Evolutionary conservation across 2,329 filamentous ascomycete genomes (phyloP), one percentile per base, ranked within the genome.

Genomic region (Coniochaeta sp.): DNA sequence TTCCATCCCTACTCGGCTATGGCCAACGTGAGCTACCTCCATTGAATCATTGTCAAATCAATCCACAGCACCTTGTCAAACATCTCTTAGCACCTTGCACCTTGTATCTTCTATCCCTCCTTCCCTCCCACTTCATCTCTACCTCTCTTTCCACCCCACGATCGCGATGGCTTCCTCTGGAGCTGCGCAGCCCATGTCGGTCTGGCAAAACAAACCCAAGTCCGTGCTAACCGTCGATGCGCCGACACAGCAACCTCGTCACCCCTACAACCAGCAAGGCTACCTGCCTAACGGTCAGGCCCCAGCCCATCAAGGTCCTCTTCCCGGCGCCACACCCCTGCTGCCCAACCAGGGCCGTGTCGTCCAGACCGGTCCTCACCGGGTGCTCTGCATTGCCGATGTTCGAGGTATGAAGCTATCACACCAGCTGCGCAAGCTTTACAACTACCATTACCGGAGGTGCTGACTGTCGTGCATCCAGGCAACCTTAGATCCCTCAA

Each of bases 401-500:
- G 84, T 87, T 64, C 78, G 84, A 81, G 84, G 84, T 87, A 71
- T 60, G 72, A 9, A 20, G 22, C 31, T 20, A 59, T 49, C 47
- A n/a, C 40, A 24, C 24, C 48, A 16, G 20, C 38, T 13, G 20
- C 20, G 12, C 7, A 13, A 24, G 26, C 38, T 4, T 24, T n/a
- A 26, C 18, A 6, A 42, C n/a, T n/a, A n/a, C 26, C 14, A 31
- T 3, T 4, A 18, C 12, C 16, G n/a, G 16, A 28, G 28, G 12
- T n/a, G 26, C 55, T 57, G 48, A 58, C 33, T n/a, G 51, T n/a
- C 20, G 32, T 30, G 22, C 6, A 51, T 49, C 51, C 61, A 99
- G 94, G 94, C 71, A 96, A 97, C 70, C 77, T 99, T 61, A 85
- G 87, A 73, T 96, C 94, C 59, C 78, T 99, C 64, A 99, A 99